A percentile compares a stretch with the other conserved stretches of the same genome.
Conservation (phyloP, 495 filamentous ascomycete genomes). For the Podospora pseudocomata region DNA sequence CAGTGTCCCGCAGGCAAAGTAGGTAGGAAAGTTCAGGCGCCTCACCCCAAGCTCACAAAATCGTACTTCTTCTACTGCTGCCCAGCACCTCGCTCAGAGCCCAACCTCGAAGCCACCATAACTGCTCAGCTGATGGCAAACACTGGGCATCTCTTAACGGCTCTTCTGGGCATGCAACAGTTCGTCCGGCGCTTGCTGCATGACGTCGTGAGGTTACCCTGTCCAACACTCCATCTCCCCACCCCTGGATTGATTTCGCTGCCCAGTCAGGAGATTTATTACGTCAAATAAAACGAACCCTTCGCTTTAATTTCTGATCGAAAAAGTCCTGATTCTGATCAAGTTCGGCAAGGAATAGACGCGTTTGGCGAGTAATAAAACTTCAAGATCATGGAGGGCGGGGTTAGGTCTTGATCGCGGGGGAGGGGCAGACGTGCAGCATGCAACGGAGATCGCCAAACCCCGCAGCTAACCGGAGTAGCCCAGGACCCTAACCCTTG, state of each 20-base stretch:
- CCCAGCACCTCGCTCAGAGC: not conserved
- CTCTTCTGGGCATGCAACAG: not conserved
- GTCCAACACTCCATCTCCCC: not conserved
- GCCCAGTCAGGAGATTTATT: not conserved
- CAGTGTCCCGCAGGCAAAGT: not conserved
- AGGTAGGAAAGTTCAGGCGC: not conserved
- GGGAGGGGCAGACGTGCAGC: not conserved
- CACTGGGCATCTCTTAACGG: not conserved
- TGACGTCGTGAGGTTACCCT: not conserved
- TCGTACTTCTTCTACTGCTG: not conserved
- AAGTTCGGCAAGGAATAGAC: not conserved
- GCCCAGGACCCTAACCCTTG: not conserved
- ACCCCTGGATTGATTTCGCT: not conserved
- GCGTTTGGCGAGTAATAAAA: not conserved
- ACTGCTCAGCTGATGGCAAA: not conserved
- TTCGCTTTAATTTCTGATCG: not conserved
- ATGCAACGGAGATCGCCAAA: not conserved
- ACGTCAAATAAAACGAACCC: not conserved
- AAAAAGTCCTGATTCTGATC: not conserved
- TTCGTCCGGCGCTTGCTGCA: not conserved
- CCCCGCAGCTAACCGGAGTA: not conserved
- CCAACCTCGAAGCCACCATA: not conserved
- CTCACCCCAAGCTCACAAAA: not conserved
- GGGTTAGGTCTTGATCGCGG: not conserved
- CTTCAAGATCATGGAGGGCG: not conserved